These are phyloP conservation scores for Polytrichum commune DNA, from an alignment of 225 moss, liverwort and hornwort genomes.

Conservation along the genomic window DNA sequence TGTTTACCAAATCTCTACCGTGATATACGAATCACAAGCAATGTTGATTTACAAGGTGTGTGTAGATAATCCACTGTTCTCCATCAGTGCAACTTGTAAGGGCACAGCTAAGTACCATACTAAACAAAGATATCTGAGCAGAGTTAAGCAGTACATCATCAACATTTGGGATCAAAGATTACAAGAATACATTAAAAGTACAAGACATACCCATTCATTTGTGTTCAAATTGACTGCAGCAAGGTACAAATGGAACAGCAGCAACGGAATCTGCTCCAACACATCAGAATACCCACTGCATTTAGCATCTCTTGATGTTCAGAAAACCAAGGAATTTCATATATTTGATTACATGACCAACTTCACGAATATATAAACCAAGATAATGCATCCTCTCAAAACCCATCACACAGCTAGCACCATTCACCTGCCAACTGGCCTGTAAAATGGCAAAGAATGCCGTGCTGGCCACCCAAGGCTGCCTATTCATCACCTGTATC, in stretches of 20 bases:
- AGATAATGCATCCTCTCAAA: not conserved
- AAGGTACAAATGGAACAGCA: conserved; percentile 55
- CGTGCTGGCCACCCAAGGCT: conserved; percentile 58
- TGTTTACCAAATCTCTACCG: no score
- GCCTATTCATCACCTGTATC: conserved; percentile 43
- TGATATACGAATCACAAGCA: no score
- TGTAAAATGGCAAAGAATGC: conserved; percentile 50
- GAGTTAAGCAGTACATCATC: no score
- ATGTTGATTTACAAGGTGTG: no score
- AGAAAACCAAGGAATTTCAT: not conserved
- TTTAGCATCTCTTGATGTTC: not conserved
- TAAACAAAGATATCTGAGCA: no score
- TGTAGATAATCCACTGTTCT: no score
- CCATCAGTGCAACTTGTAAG: no score
- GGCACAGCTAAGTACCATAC: no score
- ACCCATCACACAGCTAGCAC: not conserved
- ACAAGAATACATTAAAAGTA: no score
- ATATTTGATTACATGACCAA: not conserved
- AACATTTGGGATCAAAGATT: no score
- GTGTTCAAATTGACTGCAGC: conserved; percentile 60
- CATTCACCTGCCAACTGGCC: conserved; percentile 58
- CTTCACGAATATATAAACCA: no score
- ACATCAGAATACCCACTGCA: not conserved
- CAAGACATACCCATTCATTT: conserved; percentile 57
- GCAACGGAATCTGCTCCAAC: conserved; percentile 39